Evolutionary conservation across 495 filamentous ascomycete genomes (phyloP).

Genomic region (Neurospora hispaniola): DNA sequence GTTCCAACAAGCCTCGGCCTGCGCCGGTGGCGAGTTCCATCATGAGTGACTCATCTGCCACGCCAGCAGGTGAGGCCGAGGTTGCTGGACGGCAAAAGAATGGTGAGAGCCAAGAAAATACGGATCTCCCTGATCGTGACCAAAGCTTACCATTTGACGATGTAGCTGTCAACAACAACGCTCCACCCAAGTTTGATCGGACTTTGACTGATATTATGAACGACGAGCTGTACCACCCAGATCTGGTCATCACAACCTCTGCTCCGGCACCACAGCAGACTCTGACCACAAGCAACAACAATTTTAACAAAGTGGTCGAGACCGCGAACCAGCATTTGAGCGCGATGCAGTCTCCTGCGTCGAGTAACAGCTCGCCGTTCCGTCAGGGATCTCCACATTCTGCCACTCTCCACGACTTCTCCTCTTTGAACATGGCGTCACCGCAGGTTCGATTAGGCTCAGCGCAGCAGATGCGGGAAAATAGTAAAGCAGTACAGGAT

Average conservation of each 20-base stretch:
- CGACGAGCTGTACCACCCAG: conserved; percentile 77
- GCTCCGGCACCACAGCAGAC: conserved; percentile 33
- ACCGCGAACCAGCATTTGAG: conserved; percentile 49
- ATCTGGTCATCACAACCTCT: conserved; percentile 44
- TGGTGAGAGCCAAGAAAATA: conserved; percentile 32
- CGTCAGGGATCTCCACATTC: conserved; percentile 60
- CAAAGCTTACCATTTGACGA: conserved; percentile 29
- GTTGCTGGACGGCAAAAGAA: conserved; percentile 36
- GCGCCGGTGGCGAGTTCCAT: conserved; percentile 41
- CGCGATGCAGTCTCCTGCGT: conserved; percentile 38
- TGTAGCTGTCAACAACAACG: conserved; percentile 42
- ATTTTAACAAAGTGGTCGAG: conserved; percentile 44
- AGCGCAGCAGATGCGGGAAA: conserved; percentile 48
- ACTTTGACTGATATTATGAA: conserved; percentile 78
- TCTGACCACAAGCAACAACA: conserved; percentile 47
- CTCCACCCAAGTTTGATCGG: conserved; percentile 62
- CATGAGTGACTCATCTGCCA: conserved; percentile 45
- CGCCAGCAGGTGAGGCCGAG: conserved; percentile 38
- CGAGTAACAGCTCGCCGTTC: conserved; percentile 74
- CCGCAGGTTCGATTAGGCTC: conserved; percentile 40
- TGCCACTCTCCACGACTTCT: conserved; percentile 37
- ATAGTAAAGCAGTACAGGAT: conserved; percentile 49
- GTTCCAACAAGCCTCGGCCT: conserved; percentile 28
- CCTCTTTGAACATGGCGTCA: conserved; percentile 15
- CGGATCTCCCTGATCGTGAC: conserved; percentile 41